phyloP scores from a whole-genome alignment of 1,284 basidiomycete species.

The Trametes hirsuta region DNA sequence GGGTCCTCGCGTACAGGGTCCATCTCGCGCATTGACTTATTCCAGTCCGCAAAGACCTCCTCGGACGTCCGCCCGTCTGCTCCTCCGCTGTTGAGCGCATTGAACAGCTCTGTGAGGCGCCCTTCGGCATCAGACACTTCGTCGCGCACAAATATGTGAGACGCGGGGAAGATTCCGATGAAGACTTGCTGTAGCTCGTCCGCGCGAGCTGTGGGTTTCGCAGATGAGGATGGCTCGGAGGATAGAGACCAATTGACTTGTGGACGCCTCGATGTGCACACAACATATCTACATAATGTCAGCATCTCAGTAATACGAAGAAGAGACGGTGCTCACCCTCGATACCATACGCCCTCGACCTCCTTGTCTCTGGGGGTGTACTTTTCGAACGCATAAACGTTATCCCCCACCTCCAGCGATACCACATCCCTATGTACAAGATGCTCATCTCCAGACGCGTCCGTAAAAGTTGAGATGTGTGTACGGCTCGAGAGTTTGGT shows the following conservation, averaged over 20 bases:
- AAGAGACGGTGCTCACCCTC: constrained; percentile 68
- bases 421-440: constrained; percentile 76
- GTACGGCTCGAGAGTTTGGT: constrained; percentile 65
- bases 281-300: constrained; percentile 72
- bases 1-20: constrained; percentile 69
- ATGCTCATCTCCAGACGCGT: constrained; percentile 68
- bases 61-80: constrained; percentile 39
- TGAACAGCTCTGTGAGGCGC: constrained; percentile 74
- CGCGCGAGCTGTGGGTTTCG: constrained; percentile 56
- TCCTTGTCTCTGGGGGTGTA: constrained; percentile 76
- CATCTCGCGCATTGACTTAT: constrained; percentile 50
- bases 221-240: constrained; percentile 54
- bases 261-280: constrained; percentile 78
- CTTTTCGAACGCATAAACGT: constrained; percentile 95
- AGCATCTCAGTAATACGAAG: not conserved
- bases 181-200: constrained; percentile 87
- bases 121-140: constrained; percentile 90
- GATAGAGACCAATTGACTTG: constrained; percentile 64
- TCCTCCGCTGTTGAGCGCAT: constrained; percentile 42
- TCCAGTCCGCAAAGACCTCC: constrained; percentile 42
- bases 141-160: constrained; percentile 89
- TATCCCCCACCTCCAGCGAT: constrained; percentile 88
- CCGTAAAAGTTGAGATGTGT: constrained; percentile 71
- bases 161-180: constrained; percentile 94
- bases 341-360: constrained; percentile 82